phyloP scores from a whole-genome alignment of 2,329 filamentous ascomycete species.

The Bipolaris oryzae region DNA sequence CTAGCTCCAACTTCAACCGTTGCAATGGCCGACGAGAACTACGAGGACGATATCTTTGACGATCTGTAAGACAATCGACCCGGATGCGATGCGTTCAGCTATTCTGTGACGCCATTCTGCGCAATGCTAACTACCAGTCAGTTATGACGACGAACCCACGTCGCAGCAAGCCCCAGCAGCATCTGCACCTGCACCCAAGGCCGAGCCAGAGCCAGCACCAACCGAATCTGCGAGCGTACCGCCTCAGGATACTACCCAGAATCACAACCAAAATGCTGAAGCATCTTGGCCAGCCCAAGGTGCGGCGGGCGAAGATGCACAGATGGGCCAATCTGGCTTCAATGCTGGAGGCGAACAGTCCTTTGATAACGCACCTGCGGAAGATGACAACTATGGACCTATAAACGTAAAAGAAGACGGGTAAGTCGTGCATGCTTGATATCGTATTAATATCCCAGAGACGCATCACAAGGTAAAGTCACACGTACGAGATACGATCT shows the following conservation, averaged over 20 bases:
- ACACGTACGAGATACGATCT: neutral
- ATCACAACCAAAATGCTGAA: conserved; percentile 21
- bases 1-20: neutral
- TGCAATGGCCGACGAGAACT: conserved; percentile 80
- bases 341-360: conserved; percentile 40
- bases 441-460: conserved; percentile 13
- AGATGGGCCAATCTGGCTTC: conserved; percentile 39
- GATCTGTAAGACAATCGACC: conserved; percentile 73
- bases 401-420: conserved; percentile 88
- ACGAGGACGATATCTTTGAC: conserved; percentile 93
- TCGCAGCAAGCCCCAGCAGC: conserved; percentile 32
- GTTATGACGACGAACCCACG: conserved; percentile 50
- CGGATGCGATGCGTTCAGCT: conserved; percentile 1
- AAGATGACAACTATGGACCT: conserved; percentile 54
- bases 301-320: conserved; percentile 32
- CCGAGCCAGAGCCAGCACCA: conserved; percentile 31
- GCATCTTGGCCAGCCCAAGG: conserved; percentile 27
- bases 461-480: conserved; percentile 34
- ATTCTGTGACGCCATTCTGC: neutral
- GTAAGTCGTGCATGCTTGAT: conserved; percentile 63
- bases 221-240: conserved; percentile 26
- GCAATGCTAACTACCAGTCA: conserved; percentile 34
- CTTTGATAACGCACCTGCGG: conserved; percentile 39
- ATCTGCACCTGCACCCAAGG: conserved; percentile 27
- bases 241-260: conserved; percentile 23